Evolutionary conservation across 805 yeast species (phyloP).

Genomic region (Candida methanosorbosa): DNA sequence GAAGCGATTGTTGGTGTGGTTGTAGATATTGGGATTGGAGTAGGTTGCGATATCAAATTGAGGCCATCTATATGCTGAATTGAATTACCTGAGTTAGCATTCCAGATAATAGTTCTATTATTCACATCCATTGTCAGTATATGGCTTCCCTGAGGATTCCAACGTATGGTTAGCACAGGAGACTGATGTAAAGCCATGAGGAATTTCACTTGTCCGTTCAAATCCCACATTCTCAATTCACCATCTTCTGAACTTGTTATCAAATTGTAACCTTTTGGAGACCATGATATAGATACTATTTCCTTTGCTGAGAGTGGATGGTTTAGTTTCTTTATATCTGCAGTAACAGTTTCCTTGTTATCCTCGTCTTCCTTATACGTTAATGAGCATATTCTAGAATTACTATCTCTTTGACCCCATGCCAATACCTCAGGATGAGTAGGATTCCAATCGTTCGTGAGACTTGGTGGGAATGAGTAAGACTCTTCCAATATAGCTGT

Average conservation of each 20-base stretch:
- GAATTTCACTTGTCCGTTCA: constrained; percentile 56
- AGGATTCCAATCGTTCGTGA: constrained; percentile 53
- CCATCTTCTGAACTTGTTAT: constrained; percentile 64
- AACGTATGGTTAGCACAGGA: constrained; percentile 46
- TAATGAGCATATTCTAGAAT: constrained; percentile 18
- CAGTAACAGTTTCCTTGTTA: constrained; percentile 1
- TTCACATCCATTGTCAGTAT: constrained; percentile 53
- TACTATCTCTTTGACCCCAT: constrained; percentile 35
- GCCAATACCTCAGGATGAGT: constrained; percentile 34
- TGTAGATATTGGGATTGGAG: background rate
- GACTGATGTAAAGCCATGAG: constrained; percentile 43
- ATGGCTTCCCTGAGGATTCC: constrained; percentile 51
- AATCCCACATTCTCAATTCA: constrained; percentile 71
- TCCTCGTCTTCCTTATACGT: constrained; percentile 9
- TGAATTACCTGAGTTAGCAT: constrained; percentile 43
- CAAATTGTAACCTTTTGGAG: constrained; percentile 52
- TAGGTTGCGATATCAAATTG: constrained; percentile 1
- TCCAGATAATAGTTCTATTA: constrained; percentile 57
- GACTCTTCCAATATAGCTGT: constrained; percentile 31
- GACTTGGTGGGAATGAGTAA: constrained; percentile 28
- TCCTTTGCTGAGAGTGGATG: constrained; percentile 17
- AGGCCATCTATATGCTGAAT: constrained; percentile 34
- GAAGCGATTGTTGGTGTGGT: background rate
- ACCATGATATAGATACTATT: constrained; percentile 41
- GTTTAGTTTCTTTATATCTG: constrained; percentile 11